Evolutionary conservation across 306 rosid genomes (phyloP), one percentile per base, ranked within the genome.

Genomic region (Cucurbita argyrosperma): DNA sequence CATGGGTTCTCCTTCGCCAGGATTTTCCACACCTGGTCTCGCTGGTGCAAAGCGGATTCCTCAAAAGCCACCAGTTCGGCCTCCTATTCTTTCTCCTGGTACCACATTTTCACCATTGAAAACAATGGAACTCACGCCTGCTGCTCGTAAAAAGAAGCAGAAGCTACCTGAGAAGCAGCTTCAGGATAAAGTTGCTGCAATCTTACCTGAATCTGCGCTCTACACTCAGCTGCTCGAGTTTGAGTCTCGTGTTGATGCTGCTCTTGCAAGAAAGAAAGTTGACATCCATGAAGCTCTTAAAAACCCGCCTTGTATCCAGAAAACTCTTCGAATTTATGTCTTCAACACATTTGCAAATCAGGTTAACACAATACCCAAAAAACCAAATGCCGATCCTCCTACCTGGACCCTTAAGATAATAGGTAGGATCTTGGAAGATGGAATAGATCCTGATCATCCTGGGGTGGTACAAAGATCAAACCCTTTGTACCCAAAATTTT

Each of bases 211-310:
- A 76, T 95, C 99, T 59, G 92, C 96, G 37, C 83, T 95, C 11
- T 95, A 95, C 63, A 95, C 99, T 40, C 97, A 95, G 83, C 99
- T 95, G 82, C 96, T 95, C 0, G 97, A 95, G 85, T 95, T 95
- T 59, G 99, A 95, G 81, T 81, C 93, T 56, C 96, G 97, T 37
- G 96, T 95, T 13, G 99, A 91, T 80, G 79, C 97, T 21, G 91
- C 97, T 3, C 99, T 95, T 39, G 47, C 88, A 52, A 88, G 99
- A 80, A 95, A 95, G 93, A 95, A 95, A 76, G 90, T 92, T 35
- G 99, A 95, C 79, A 95, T 95, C 62, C 99, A 95, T 72, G 99
- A 95, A 80, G 97, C 99, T 0, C 93, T 95, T 30, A 95, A 95
- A 79, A 87, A 78, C 53, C 96, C 97, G 0, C 91, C 97, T 72